A percentile compares a stretch with the other conserved stretches of the same genome.
These are phyloP conservation scores for Wickerhamiella occidentalis DNA, from an alignment of 805 yeast species.

Conservation along the genomic window DNA sequence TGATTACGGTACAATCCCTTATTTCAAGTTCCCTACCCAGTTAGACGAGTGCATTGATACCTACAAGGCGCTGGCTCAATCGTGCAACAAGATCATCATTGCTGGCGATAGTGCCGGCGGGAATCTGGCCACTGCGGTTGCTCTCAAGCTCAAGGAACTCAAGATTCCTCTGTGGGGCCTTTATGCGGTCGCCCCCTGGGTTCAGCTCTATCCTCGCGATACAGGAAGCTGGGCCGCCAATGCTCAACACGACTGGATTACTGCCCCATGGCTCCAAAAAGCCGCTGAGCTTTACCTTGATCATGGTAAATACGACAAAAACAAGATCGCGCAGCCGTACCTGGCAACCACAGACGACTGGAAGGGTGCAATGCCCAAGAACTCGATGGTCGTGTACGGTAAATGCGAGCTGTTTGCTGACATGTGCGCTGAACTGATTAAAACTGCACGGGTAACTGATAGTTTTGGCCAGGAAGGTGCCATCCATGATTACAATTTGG, in stretches of 20 bases:
- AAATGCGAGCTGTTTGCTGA: neutral
- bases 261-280: neutral
- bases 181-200: constrained; percentile 1
- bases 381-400: neutral
- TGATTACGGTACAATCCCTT: constrained; percentile 3
- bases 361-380: neutral
- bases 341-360: constrained; percentile 1
- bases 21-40: constrained; percentile 6
- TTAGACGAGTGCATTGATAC: neutral
- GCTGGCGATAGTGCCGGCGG: constrained; percentile 8
- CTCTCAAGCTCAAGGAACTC: neutral
- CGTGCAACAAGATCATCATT: neutral
- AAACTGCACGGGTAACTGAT: neutral
- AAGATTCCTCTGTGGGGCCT: neutral
- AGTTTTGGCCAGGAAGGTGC: neutral
- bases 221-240: neutral
- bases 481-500: constrained; percentile 4
- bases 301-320: neutral
- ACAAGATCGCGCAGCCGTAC: constrained; percentile 1
- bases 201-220: neutral
- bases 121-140: neutral
- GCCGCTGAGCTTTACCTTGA: neutral
- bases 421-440: neutral
- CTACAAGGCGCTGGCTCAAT: neutral
- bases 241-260: neutral